phyloP scores from a whole-genome alignment of 2,329 filamentous ascomycete species.

The Talaromyces verruculosus region DNA sequence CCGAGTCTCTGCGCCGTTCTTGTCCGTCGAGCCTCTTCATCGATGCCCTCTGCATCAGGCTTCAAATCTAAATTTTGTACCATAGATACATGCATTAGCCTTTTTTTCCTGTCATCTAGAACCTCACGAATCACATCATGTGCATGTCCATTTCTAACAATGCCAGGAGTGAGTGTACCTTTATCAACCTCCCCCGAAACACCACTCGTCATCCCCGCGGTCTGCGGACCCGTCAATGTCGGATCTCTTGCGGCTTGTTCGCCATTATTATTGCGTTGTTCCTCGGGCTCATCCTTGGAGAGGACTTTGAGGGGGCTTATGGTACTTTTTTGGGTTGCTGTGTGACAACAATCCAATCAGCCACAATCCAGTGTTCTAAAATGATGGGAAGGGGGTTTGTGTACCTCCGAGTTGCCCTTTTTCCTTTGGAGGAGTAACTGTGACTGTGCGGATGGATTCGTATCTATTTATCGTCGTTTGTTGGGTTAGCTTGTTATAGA shows the following conservation, averaged over 20 bases:
- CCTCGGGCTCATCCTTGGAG: conserved; percentile 21
- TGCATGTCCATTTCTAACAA: not conserved
- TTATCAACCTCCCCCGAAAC: conserved; percentile 40
- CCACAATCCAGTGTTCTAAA: not conserved
- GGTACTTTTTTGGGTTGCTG: conserved; percentile 32
- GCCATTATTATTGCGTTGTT: conserved; percentile 50
- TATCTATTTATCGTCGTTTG: conserved; percentile 46
- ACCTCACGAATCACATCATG: not conserved
- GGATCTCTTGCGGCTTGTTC: conserved; percentile 39
- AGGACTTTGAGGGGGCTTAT: conserved; percentile 33
- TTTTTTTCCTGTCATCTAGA: conserved; percentile 15
- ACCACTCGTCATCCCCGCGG: conserved; percentile 54
- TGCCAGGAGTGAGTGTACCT: conserved; percentile 27
- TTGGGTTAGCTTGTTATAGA: not conserved
- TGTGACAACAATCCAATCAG: not conserved
- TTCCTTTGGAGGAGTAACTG: conserved; percentile 53
- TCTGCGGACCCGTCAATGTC: conserved; percentile 54
- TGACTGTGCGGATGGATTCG: conserved; percentile 56
- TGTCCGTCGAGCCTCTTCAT: conserved; percentile 42
- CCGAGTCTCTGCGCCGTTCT: conserved; percentile 57
- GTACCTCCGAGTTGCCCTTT: conserved; percentile 59
- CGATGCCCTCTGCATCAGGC: conserved; percentile 39
- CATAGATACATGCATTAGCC: conserved; percentile 39
- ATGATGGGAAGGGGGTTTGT: not conserved
- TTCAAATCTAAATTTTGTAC: conserved; percentile 38